Evolutionary conservation across 305 asterid species (phyloP), one percentile per base, ranked within the genome.

Genomic region (Caryopteris hybrid): DNA sequence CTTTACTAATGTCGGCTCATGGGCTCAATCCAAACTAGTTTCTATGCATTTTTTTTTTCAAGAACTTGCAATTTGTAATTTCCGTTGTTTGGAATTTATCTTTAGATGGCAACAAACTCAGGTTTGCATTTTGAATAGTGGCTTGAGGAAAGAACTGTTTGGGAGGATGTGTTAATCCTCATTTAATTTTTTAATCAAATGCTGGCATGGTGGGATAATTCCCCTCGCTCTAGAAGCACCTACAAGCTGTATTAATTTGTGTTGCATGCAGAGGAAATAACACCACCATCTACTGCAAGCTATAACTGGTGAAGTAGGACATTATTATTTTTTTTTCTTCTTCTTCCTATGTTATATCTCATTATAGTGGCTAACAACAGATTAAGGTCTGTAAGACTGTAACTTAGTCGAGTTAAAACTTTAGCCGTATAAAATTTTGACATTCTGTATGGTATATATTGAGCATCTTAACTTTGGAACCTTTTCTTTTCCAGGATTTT

Each of bases 401-500:
- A n/a, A n/a, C n/a, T n/a, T n/a, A n/a, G 54, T 50, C 55, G 2
- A 27, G 17, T 57, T 45, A 20, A 31, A 57, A 23, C 61, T 57
- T 73, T 18, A 61, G 36, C 16, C 52, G 52, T 62, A 47, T 33
- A 12, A 58, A n/a, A 11, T 38, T 38, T 51, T 36, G 71, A 38
- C 62, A 47, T 58, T 39, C 56, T 9, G 29, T 59, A 27, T 77
- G 47, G 39, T 72, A 34, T 68, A 59, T 75, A 60, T 61, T 70
- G 20, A 71, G 25, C 63, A 55, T 69, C 73, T 56, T 72, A 73
- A 79, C 82, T 66, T 80, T 77, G 61, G 65, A 43, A 67, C 69
- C 71, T 61, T 75, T 56, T 50, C 25, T 76, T 73, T 66, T 31
- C 64, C 70, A 69, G 75, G 78, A 73, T 56, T 81, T 76, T 81